A percentile compares a stretch with the other conserved stretches of the same genome.
Conservation (phyloP, 2,329 filamentous ascomycete genomes). For the Fusarium veterinarium region DNA sequence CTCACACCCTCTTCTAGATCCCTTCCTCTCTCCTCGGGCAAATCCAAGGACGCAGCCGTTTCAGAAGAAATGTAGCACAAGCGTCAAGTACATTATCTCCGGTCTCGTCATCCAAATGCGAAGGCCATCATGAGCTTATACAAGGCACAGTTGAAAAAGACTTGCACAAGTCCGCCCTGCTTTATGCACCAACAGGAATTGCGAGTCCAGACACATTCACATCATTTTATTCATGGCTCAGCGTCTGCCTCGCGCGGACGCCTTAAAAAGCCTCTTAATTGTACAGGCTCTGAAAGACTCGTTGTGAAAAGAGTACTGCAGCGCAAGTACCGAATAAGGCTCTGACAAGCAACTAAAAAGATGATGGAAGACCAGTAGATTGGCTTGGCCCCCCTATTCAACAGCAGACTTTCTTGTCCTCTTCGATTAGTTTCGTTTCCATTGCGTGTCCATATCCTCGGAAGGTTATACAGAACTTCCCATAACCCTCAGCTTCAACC, state of each 20-base stretch:
- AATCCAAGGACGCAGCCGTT: conserved; percentile 18
- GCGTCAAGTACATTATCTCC: neutral
- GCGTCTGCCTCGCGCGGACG: conserved; percentile 23
- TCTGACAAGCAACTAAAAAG: neutral
- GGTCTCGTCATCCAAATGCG: neutral
- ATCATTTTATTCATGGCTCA: neutral
- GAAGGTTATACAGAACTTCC: conserved; percentile 38
- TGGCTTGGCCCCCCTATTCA: neutral
- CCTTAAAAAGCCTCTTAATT: conserved; percentile 5
- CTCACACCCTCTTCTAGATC: conserved; percentile 8
- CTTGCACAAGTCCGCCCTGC: conserved; percentile 34
- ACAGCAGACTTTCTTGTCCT: neutral
- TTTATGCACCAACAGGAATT: neutral
- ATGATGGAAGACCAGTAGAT: conserved; percentile 2
- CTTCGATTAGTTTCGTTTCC: neutral
- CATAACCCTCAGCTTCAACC: neutral
- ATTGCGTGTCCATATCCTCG: neutral
- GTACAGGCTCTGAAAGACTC: conserved; percentile 28
- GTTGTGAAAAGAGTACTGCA: neutral
- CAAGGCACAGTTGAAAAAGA: neutral
- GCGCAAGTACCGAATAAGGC: conserved; percentile 30
- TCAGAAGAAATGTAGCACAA: neutral
- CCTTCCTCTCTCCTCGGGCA: conserved; percentile 10
- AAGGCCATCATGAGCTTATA: neutral
- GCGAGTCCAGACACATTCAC: neutral